Percentiles rank a stretch among this genome's conserved stretches.
phyloP scores from a whole-genome alignment of 1,284 basidiomycete species.

The Cystobasidium slooffiae region DNA sequence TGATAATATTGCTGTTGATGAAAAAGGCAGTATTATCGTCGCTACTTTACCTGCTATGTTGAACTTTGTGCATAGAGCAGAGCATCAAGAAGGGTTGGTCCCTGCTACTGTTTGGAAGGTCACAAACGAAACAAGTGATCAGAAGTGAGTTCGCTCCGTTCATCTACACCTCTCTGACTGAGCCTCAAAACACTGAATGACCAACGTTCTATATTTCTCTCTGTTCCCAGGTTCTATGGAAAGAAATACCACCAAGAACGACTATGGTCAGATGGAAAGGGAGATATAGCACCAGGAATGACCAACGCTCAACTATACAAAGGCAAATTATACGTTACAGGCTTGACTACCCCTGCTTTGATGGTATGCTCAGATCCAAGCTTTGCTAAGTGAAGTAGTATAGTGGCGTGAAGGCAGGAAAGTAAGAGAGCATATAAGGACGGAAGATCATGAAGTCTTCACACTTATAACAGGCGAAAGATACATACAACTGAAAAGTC shows the following conservation, averaged over 20 bases:
- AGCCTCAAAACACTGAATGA: background rate
- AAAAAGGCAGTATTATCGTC: slow-evolving; percentile 45
- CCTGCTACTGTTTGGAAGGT: slow-evolving; percentile 46
- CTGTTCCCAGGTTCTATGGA: slow-evolving; percentile 31
- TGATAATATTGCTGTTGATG: slow-evolving; percentile 49
- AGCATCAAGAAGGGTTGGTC: slow-evolving; percentile 27
- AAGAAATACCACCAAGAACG: slow-evolving; percentile 43
- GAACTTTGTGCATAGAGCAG: slow-evolving; percentile 21
- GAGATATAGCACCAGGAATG: slow-evolving; percentile 43
- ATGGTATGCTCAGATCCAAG: slow-evolving; percentile 27
- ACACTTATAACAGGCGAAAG: too few relatives aligned
- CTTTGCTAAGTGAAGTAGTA: background rate
- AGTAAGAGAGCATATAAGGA: background rate
- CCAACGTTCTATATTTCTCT: background rate
- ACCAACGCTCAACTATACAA: slow-evolving; percentile 46
- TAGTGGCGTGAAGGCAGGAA: background rate
- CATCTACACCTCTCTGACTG: background rate
- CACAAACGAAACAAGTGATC: slow-evolving; percentile 44
- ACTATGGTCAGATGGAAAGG: slow-evolving; percentile 47
- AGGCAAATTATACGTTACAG: slow-evolving; percentile 49
- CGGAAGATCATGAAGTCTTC: too few relatives aligned
- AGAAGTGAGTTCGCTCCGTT: slow-evolving; percentile 18
- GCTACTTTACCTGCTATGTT: slow-evolving; percentile 46
- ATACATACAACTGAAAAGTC: too few relatives aligned
- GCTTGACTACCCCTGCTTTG: slow-evolving; percentile 24